These are phyloP conservation scores for Larix sibirica DNA, from an alignment of 83 land plant genomes.

Conservation along the genomic window DNA sequence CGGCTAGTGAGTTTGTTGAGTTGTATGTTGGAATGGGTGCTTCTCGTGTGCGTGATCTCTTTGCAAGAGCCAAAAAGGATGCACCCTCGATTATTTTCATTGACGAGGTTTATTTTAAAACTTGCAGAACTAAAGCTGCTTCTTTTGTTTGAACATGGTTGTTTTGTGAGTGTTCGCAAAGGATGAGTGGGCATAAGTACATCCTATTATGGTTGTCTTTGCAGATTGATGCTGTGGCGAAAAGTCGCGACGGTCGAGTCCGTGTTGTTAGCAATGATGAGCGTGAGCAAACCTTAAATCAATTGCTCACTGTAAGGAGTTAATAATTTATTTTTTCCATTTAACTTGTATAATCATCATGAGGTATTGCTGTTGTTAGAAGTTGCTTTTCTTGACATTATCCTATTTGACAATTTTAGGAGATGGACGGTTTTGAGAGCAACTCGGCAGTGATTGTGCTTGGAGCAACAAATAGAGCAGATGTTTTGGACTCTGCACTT, in stretches of 20 bases:
- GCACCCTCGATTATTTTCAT: slow-evolving; percentile 98
- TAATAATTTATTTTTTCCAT: background rate
- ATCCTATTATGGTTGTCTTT: background rate
- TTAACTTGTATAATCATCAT: background rate
- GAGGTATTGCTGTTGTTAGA: background rate
- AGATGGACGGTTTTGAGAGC: slow-evolving; percentile 99
- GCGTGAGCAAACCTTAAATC: slow-evolving; percentile 97
- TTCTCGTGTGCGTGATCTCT: slow-evolving; percentile 96
- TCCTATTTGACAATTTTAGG: slow-evolving; percentile 52
- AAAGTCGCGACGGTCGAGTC: slow-evolving; percentile 96
- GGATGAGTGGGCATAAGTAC: background rate
- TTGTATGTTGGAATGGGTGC: slow-evolving; percentile 99
- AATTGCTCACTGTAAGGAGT: slow-evolving; percentile 85
- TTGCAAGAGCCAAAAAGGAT: slow-evolving; percentile 98
- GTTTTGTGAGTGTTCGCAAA: background rate
- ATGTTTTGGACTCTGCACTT: slow-evolving; percentile 97
- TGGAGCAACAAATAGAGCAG: slow-evolving; percentile 97
- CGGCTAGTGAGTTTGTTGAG: slow-evolving; percentile 99
- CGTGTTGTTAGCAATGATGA: slow-evolving; percentile 98
- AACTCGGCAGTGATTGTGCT: slow-evolving; percentile 96
- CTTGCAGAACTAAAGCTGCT: background rate
- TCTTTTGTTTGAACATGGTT: background rate
- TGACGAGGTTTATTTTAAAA: slow-evolving; percentile 75
- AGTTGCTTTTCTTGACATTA: background rate
- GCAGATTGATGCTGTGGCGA: slow-evolving; percentile 99